phyloP scores from a whole-genome alignment of 495 filamentous ascomycete species.

The Oidiodendron maius region DNA sequence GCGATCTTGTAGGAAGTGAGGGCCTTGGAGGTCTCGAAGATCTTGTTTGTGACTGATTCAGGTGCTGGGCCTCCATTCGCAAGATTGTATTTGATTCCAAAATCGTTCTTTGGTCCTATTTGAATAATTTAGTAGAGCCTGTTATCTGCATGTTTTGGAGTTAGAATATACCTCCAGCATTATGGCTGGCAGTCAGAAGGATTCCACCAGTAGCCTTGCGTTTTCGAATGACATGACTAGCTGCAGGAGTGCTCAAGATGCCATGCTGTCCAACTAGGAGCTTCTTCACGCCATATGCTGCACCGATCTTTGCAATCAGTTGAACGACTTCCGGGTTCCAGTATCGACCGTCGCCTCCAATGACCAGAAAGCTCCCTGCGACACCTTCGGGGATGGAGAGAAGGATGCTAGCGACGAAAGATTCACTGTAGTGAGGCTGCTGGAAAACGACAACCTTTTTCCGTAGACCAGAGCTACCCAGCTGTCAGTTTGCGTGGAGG shows the following conservation, averaged over 20 bases:
- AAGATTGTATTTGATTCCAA: slow-evolving; percentile 99
- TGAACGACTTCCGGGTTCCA: slow-evolving; percentile 96
- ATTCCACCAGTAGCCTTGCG: slow-evolving; percentile 93
- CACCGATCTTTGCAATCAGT: slow-evolving; percentile 93
- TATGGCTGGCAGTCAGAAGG: slow-evolving; percentile 93
- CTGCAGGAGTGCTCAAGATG: slow-evolving; percentile 92
- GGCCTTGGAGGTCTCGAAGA: slow-evolving; percentile 82
- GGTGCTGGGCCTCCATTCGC: slow-evolving; percentile 92
- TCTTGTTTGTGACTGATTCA: slow-evolving; percentile 95
- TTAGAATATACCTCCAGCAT: slow-evolving; percentile 77
- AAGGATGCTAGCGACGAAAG: slow-evolving; percentile 88
- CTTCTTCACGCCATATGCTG: slow-evolving; percentile 98
- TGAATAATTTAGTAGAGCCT: slow-evolving; percentile 1
- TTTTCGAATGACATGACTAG: slow-evolving; percentile 91
- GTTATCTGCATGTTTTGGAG: neutral
- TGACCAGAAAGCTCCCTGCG: slow-evolving; percentile 83
- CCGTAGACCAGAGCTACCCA: slow-evolving; percentile 80
- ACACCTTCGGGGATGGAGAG: slow-evolving; percentile 94
- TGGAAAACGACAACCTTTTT: slow-evolving; percentile 99
- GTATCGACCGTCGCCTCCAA: slow-evolving; percentile 95
- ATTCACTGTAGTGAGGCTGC: slow-evolving; percentile 88
- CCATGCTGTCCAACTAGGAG: slow-evolving; percentile 91
- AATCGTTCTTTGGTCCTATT: slow-evolving; percentile 84
- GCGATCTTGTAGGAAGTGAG: slow-evolving; percentile 88
- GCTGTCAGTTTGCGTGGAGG: slow-evolving; percentile 25